Percentiles rank a stretch among this genome's conserved stretches.
Evolutionary conservation across 1,139 yeast genomes (phyloP).

Genomic region (Diutina rugosa): DNA sequence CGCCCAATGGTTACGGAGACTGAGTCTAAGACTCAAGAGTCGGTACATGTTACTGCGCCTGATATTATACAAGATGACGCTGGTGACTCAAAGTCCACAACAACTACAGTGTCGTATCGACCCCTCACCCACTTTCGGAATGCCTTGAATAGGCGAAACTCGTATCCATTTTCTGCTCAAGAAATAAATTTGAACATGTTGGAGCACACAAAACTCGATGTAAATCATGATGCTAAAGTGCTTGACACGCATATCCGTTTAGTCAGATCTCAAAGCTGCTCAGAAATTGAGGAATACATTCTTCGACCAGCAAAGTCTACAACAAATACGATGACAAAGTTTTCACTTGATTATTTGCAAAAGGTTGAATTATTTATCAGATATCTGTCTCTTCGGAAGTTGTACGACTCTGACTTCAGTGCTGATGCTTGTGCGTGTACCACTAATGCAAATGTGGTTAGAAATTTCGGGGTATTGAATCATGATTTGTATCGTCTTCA

Average conservation of each 20-base stretch:
- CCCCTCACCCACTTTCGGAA: slow-evolving; percentile 6
- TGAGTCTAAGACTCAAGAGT: background rate
- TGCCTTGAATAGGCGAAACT: slow-evolving; percentile 28
- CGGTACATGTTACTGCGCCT: background rate
- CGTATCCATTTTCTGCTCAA: slow-evolving; percentile 22
- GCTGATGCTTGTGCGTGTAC: slow-evolving; percentile 10
- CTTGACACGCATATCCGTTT: slow-evolving; percentile 23
- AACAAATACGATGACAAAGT: slow-evolving; percentile 13
- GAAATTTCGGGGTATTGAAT: slow-evolving; percentile 16
- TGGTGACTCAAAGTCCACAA: background rate
- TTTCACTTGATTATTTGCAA: slow-evolving; percentile 12
- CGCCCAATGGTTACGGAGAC: background rate
- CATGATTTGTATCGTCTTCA: slow-evolving; percentile 19
- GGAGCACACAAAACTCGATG: slow-evolving; percentile 6
- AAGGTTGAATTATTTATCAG: slow-evolving; percentile 10
- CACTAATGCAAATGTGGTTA: slow-evolving; percentile 6
- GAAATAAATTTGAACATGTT: slow-evolving; percentile 21
- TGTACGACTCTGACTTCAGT: background rate
- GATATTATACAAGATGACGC: background rate
- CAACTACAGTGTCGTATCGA: background rate
- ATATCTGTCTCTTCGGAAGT: slow-evolving; percentile 8
- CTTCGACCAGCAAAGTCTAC: slow-evolving; percentile 4
- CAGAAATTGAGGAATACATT: slow-evolving; percentile 7
- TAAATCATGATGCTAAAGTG: background rate
- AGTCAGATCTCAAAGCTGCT: slow-evolving; percentile 27